These are phyloP conservation scores for Eutypa lata DNA, from an alignment of 2,329 filamentous ascomycete genomes.

Conservation along the genomic window DNA sequence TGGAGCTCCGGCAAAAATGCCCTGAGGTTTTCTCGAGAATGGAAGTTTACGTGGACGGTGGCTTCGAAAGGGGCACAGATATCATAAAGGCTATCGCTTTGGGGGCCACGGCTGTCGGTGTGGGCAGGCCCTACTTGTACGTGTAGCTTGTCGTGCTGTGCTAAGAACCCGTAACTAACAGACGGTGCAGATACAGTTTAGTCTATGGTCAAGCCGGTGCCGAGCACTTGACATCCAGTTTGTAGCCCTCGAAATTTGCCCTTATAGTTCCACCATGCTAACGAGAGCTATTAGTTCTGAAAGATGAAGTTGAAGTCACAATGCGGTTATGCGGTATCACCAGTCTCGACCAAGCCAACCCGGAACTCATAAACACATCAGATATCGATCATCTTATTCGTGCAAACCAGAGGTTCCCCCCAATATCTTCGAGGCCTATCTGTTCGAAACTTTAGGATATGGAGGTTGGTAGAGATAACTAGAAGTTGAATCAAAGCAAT, in stretches of 20 bases:
- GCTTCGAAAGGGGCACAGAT: conserved; percentile 50
- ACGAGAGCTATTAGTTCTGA: conserved; percentile 9
- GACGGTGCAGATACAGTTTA: conserved; percentile 1
- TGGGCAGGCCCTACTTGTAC: conserved; percentile 52
- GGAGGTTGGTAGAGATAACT: too few species aligned
- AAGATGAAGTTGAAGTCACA: conserved; percentile 42
- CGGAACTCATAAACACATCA: conserved; percentile 41
- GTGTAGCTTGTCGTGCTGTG: conserved; percentile 27
- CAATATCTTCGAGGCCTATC: not conserved
- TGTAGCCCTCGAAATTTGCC: conserved; percentile 22
- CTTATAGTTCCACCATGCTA: not conserved
- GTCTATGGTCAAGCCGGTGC: conserved; percentile 54
- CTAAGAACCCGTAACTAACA: not conserved
- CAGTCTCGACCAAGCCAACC: conserved; percentile 37
- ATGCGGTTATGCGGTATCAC: conserved; percentile 46
- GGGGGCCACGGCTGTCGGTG: conserved; percentile 51
- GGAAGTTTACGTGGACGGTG: conserved; percentile 52
- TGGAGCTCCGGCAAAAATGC: conserved; percentile 47
- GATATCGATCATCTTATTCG: conserved; percentile 49
- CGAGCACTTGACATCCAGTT: conserved; percentile 53
- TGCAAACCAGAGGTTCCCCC: conserved; percentile 2
- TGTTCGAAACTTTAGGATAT: conserved; percentile 4
- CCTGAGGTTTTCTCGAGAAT: conserved; percentile 47
- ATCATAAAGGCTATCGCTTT: conserved; percentile 52
- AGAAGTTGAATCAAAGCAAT: too few species aligned